phyloP scores from a whole-genome alignment of 192 early-diverging fungal species.

The Linderina pennispora region DNA sequence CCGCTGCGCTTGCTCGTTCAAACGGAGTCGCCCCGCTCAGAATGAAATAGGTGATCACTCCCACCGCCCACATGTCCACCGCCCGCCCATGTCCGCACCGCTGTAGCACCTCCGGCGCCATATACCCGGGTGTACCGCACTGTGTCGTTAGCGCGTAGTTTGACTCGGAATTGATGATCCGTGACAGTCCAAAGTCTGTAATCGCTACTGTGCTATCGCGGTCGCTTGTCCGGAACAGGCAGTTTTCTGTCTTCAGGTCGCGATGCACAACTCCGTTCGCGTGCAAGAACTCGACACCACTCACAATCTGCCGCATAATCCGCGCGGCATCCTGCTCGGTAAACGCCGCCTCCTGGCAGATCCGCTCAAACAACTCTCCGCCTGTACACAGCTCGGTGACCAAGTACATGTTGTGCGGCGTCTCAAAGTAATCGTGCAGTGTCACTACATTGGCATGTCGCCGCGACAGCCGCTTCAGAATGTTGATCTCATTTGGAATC shows the following conservation, averaged over 20 bases:
- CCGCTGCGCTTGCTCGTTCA: slow-evolving; percentile 41
- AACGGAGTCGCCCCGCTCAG: slow-evolving; percentile 72
- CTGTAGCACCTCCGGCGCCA: slow-evolving; percentile 55
- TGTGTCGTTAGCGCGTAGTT: slow-evolving; percentile 58
- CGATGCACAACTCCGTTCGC: slow-evolving; percentile 83
- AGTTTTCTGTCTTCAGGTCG: slow-evolving; percentile 72
- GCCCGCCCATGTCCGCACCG: slow-evolving; percentile 58
- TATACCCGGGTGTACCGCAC: slow-evolving; percentile 79
- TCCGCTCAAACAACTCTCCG: slow-evolving; percentile 90
- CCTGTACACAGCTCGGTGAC: slow-evolving; percentile 76
- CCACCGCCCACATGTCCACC: slow-evolving; percentile 82
- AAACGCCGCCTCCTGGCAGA: slow-evolving; percentile 61
- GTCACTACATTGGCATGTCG: slow-evolving; percentile 67
- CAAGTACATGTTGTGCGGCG: slow-evolving; percentile 68
- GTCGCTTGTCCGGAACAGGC: slow-evolving; percentile 58
- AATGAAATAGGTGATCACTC: slow-evolving; percentile 70
- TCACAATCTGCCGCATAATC: slow-evolving; percentile 69
- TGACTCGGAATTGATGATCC: slow-evolving; percentile 51
- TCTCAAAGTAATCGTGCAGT: slow-evolving; percentile 77
- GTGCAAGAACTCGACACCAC: slow-evolving; percentile 81
- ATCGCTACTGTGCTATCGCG: slow-evolving; percentile 60
- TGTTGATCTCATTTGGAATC: slow-evolving; percentile 68
- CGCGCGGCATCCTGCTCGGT: slow-evolving; percentile 76
- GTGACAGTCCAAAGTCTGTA: slow-evolving; percentile 80
- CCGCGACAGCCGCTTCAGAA: slow-evolving; percentile 62